Evolutionary conservation across 1,284 basidiomycete genomes (phyloP).

Genomic region (Sphagnurus paluster): DNA sequence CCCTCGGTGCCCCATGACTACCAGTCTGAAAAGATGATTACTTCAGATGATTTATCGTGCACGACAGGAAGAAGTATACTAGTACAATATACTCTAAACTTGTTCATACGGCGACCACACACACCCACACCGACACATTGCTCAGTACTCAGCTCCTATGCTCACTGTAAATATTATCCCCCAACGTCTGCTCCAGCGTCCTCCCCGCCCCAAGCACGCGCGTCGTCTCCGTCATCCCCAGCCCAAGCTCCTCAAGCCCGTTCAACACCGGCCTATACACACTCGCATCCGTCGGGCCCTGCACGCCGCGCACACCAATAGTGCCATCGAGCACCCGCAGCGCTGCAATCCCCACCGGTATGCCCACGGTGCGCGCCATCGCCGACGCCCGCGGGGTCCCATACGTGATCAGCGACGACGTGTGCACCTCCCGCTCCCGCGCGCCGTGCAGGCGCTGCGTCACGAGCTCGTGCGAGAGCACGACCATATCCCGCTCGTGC

Average conservation of each 20-base stretch:
- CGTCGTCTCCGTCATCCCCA: constrained; percentile 64
- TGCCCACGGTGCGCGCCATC: constrained; percentile 89
- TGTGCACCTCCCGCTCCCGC: constrained; percentile 56
- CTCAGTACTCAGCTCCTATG: too few relatives aligned
- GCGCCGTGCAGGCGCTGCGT: constrained; percentile 30
- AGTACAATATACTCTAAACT: too few relatives aligned
- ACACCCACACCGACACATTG: too few relatives aligned
- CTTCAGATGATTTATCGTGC: too few relatives aligned
- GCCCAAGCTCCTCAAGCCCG: constrained; percentile 59
- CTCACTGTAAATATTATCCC: too few relatives aligned
- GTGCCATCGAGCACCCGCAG: constrained; percentile 71
- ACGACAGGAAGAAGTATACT: too few relatives aligned
- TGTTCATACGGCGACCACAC: too few relatives aligned
- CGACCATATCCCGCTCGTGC: constrained; percentile 83
- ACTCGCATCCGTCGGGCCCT: constrained; percentile 59
- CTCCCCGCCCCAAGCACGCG: constrained; percentile 3
- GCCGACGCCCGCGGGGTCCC: constrained; percentile 70
- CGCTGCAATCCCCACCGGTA: constrained; percentile 82
- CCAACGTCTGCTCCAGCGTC: constrained; percentile 14
- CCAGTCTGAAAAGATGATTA: too few relatives aligned
- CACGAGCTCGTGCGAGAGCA: constrained; percentile 84
- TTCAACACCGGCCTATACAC: constrained; percentile 65
- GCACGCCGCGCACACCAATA: constrained; percentile 62
- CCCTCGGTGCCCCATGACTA: too few relatives aligned
- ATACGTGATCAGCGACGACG: constrained; percentile 74